Evolutionary conservation across 2,329 filamentous ascomycete species (phyloP).

Genomic region (Aureobasidium mangrovei): DNA sequence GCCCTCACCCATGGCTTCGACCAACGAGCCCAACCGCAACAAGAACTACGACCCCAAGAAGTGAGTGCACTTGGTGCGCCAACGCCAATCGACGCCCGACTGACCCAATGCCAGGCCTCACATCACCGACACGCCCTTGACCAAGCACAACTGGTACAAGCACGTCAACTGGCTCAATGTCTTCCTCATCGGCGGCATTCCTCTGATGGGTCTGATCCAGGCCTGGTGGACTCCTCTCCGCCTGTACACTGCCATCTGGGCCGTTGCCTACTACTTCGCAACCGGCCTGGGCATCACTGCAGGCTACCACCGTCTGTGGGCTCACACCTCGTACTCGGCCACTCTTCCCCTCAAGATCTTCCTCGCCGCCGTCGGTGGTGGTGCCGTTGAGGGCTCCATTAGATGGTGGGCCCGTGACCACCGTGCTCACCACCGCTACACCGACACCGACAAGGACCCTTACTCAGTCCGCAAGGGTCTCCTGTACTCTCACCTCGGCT

Average conservation of each 20-base stretch:
- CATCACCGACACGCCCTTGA: slow-evolving; percentile 76
- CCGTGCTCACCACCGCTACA: slow-evolving; percentile 82
- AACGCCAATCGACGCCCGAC: neutral
- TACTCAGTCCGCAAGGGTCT: slow-evolving; percentile 87
- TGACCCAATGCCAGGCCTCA: slow-evolving; percentile 44
- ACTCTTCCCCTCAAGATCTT: slow-evolving; percentile 68
- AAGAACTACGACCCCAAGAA: slow-evolving; percentile 56
- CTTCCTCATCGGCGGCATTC: slow-evolving; percentile 68
- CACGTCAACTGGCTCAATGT: slow-evolving; percentile 94
- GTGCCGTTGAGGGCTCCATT: slow-evolving; percentile 77
- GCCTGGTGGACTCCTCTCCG: slow-evolving; percentile 71
- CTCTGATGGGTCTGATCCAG: slow-evolving; percentile 61
- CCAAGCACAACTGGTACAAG: slow-evolving; percentile 76
- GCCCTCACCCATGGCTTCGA: slow-evolving; percentile 39
- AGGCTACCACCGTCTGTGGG: slow-evolving; percentile 76
- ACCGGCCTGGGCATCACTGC: slow-evolving; percentile 43
- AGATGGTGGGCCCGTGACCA: slow-evolving; percentile 85
- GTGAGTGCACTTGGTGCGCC: slow-evolving; percentile 22
- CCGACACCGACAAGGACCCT: slow-evolving; percentile 85
- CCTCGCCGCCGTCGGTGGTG: slow-evolving; percentile 70
- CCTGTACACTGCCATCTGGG: slow-evolving; percentile 62
- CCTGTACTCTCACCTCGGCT: slow-evolving; percentile 74
- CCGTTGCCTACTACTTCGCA: slow-evolving; percentile 74
- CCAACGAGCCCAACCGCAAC: slow-evolving; percentile 44
- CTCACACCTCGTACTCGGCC: slow-evolving; percentile 76